A percentile compares a stretch with the other conserved stretches of the same genome.
Conservation (phyloP, 345 rosid species). For the Viola odorata region DNA sequence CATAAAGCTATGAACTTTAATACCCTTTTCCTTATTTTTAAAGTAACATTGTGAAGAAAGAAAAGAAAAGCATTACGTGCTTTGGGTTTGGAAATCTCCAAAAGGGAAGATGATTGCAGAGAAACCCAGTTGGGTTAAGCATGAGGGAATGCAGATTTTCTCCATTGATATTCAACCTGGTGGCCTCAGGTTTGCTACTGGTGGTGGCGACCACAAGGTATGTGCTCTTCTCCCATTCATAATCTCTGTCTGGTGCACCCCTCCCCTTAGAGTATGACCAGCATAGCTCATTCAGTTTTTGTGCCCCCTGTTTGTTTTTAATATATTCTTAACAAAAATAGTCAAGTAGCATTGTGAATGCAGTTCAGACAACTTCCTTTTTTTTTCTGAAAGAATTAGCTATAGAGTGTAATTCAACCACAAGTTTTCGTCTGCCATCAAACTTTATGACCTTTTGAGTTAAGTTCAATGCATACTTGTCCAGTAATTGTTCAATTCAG, state of each 20-base stretch:
- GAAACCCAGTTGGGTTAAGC: constrained; percentile 93
- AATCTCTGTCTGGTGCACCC: not conserved
- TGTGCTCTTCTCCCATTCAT: constrained; percentile 9
- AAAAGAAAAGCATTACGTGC: constrained; percentile 7
- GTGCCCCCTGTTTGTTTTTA: not conserved
- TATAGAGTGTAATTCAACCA: not conserved
- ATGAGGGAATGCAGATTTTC: constrained; percentile 96
- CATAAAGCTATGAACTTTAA: constrained; percentile 17
- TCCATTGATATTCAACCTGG: constrained; percentile 97
- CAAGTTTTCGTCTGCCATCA: not conserved
- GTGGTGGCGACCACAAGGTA: constrained; percentile 99
- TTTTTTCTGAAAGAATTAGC: not conserved
- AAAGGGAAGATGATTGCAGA: constrained; percentile 75
- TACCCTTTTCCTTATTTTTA: constrained; percentile 9
- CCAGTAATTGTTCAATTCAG: too few relatives aligned
- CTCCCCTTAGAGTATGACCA: too few relatives aligned
- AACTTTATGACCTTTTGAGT: too few relatives aligned
- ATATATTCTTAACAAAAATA: not conserved
- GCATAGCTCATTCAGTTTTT: too few relatives aligned
- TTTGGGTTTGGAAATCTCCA: constrained; percentile 9
- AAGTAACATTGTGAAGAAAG: not conserved
- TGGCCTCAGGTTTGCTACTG: constrained; percentile 92
- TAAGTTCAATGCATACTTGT: too few relatives aligned
- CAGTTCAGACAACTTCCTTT: not conserved
- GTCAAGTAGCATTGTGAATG: not conserved